Base-by-base conservation (phyloP, 257 asterid genomes). In the Solanum lycopersicoides region DNA sequence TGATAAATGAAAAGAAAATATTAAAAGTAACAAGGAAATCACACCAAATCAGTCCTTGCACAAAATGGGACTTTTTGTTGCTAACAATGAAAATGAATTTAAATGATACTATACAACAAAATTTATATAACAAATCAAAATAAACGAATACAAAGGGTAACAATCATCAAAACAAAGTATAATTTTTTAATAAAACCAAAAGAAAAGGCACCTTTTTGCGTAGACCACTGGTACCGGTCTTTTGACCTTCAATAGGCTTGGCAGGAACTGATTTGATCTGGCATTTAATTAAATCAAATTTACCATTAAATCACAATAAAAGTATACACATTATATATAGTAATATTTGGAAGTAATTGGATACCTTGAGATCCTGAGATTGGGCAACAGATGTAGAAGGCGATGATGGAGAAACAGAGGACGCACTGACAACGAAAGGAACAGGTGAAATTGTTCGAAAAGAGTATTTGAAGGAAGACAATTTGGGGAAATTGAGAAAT, bases 211-310 rank as follows among this genome's bases (percentile, higher is more conserved):
- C 99, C 96, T 95, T 97, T 91, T 97, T 97, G 45, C 99, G 93
- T 73, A 97, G 98, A 44, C 99, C 99, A 89, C 99, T 97, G 9
- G 99, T 95, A 44, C 99, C 99, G 72, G 99, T 97, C 91, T 97
- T 97, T 89, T 95, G 98, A 34, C 98, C 98, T 90, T 97, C 98
- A 82, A 97, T 90, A 71, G 98, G 98, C 91, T 92, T 90, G 15
- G 99, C 94, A 35, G 96, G 95, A 63, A 95, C 90, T 59, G 88
- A 92, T 83, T 91, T 93, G 89, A 97, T 92, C 99, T 95, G 87
- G 6, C 12, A 80, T 83, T 84, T 53, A 35, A 53, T 15, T 65
- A 69, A n/a, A 12, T 65, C 75, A 85, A 8, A 28, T 59, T 37
- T 80, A 83, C 73, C 32, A 53, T 18, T 37, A 69, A n/a, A 12